Evolutionary conservation across 2,329 filamentous ascomycete genomes (phyloP).

Genomic region (Didymella keratinophila): DNA sequence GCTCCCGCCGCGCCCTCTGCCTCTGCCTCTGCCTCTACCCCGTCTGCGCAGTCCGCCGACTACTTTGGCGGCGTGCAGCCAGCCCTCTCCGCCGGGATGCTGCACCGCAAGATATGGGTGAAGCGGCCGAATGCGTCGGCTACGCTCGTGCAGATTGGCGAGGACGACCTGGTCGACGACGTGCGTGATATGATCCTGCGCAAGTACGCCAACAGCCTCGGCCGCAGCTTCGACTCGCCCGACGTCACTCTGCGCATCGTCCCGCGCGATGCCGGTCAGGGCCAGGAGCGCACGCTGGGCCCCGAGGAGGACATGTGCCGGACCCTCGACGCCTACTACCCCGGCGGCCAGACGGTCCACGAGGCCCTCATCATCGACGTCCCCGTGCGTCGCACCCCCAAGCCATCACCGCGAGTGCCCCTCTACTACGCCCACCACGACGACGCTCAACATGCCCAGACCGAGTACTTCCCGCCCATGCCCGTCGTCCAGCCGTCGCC

Average conservation of each 20-base stretch:
- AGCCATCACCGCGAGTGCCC: constrained; percentile 73
- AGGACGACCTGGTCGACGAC: constrained; percentile 93
- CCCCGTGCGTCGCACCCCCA: constrained; percentile 76
- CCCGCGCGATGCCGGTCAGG: constrained; percentile 66
- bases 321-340: constrained; percentile 82
- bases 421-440: constrained; percentile 66
- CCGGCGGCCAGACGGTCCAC: constrained; percentile 84
- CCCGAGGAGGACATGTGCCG: constrained; percentile 85
- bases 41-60: constrained; percentile 39
- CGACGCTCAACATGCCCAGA: constrained; percentile 71
- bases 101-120: constrained; percentile 89
- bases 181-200: constrained; percentile 89
- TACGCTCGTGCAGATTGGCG: constrained; percentile 82
- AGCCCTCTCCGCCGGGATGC: constrained; percentile 44
- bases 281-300: constrained; percentile 73
- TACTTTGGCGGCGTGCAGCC: constrained; percentile 49
- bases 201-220: constrained; percentile 94
- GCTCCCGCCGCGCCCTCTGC: constrained; percentile 28
- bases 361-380: constrained; percentile 93
- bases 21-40: too few species aligned
- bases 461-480: constrained; percentile 84
- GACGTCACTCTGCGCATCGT: constrained; percentile 83
- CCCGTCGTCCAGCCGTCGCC: constrained; percentile 55
- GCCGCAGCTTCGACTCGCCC: constrained; percentile 86
- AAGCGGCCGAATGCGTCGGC: constrained; percentile 84